Evolutionary conservation across 2,329 filamentous ascomycete species (phyloP), one percentile per base, ranked within the genome.

Genomic region (Lizonia empirigonia): DNA sequence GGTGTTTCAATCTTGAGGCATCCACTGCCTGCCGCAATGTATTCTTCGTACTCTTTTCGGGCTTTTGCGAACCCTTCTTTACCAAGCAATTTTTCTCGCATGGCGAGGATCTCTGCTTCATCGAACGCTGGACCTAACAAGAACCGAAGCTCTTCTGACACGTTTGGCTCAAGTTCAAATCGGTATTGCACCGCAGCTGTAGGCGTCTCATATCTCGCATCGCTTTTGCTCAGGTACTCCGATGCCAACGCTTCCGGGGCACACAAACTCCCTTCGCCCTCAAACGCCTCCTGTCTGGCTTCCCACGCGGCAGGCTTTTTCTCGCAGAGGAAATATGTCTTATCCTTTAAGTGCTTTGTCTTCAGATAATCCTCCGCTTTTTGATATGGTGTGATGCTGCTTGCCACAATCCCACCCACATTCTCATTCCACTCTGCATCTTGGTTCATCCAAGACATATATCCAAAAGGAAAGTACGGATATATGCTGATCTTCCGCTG

Each of bases 391-490:
- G 81, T 82, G 53, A 82, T 77, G 60, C 78, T 77, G 65, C 73
- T 82, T 19, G 74, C 80, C 9, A 84, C 74, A 10, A 84, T 72
- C 19, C 78, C 81, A 18, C 73, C 71, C 16, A 82, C 71, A 8
- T 81, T 77, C 5, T 69, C 47, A 18, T 77, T 74, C 73, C 79
- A 83, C 55, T 81, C 78, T 27, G 78, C 81, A 24, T 79, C 80
- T 63, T 83, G 82, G 63, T 82, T 84, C 81, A 84, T 84, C 81
- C 81, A 84, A 12, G 81, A 83, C 80, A 82, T 83, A 69, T 82
- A 82, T n/a, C 81, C 81, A 44, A 83, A 76, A 27, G 80, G 78
- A 67, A 84, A 84, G 59, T 83, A 83, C 0, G 82, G 81, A 51
- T 81, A 82, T 23, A 83, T 68, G 63, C 79, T 80, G 55, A 83